Evolutionary conservation across 495 filamentous ascomycete genomes (phyloP).

Genomic region (Xylaria nigripes): DNA sequence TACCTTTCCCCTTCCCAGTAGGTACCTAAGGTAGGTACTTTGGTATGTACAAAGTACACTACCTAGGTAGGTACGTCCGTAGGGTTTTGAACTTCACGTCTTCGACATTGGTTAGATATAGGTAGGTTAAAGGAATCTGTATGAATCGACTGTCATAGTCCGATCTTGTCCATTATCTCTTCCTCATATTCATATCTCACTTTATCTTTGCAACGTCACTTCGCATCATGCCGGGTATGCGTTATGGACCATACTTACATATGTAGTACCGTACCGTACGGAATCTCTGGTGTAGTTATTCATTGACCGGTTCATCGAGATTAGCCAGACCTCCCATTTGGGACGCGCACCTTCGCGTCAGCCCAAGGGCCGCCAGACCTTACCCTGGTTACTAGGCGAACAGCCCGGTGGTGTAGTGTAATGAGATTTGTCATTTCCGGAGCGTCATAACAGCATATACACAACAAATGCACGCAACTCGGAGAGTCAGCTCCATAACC

Average conservation of each 20-base stretch:
- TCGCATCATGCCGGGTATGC: slow-evolving; percentile 11
- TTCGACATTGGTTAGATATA: no score
- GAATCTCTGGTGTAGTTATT: not conserved
- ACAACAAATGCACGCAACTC: not conserved
- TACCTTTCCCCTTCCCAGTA: no score
- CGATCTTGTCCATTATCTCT: not conserved
- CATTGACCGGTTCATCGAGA: slow-evolving; percentile 6
- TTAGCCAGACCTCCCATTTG: not conserved
- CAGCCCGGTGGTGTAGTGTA: slow-evolving; percentile 1
- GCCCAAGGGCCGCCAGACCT: not conserved
- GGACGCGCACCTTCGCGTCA: slow-evolving; percentile 12
- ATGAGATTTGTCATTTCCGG: slow-evolving; percentile 15
- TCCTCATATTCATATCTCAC: not conserved
- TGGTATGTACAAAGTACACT: no score
- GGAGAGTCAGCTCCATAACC: slow-evolving; percentile 7
- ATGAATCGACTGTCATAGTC: no score
- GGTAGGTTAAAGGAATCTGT: no score
- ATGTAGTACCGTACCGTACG: not conserved
- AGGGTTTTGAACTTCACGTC: no score
- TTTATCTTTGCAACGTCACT: slow-evolving; percentile 13
- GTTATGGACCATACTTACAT: slow-evolving; percentile 1
- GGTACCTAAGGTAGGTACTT: no score
- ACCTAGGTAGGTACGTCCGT: no score
- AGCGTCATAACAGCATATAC: slow-evolving; percentile 7
- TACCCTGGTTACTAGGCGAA: slow-evolving; percentile 2